Conservation (phyloP, 2,329 filamentous ascomycete genomes). For the Colletotrichum sp. region DNA sequence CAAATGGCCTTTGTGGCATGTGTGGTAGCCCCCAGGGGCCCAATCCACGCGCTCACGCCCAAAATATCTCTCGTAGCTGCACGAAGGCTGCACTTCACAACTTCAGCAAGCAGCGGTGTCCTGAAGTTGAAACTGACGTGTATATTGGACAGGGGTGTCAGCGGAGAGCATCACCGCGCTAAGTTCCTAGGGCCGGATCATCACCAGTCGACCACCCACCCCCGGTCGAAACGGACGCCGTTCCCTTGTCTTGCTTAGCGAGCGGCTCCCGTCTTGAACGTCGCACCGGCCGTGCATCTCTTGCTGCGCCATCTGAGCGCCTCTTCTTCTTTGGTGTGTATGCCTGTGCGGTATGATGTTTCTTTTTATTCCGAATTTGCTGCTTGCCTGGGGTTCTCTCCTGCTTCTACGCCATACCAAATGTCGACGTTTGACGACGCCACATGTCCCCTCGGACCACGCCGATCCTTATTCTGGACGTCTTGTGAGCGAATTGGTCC, state of each 20-base stretch:
- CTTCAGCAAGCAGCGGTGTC: conserved; percentile 12
- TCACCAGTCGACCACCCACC: not conserved
- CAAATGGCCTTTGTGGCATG: not conserved
- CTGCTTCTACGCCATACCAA: not conserved
- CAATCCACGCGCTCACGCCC: not conserved
- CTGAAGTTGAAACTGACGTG: conserved; percentile 23
- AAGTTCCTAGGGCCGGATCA: not conserved
- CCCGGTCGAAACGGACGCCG: not conserved
- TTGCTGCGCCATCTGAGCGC: conserved; percentile 1
- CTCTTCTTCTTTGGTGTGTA: not conserved
- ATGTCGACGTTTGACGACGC: conserved; percentile 4
- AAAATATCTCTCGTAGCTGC: conserved; percentile 14
- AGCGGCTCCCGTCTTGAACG: conserved; percentile 15
- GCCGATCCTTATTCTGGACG: not conserved
- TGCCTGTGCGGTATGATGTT: not conserved
- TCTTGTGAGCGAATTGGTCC: not conserved
- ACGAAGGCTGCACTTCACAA: not conserved
- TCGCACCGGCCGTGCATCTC: conserved; percentile 2
- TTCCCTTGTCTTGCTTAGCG: conserved; percentile 19
- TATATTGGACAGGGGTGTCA: conserved; percentile 8
- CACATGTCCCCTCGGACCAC: conserved; percentile 2
- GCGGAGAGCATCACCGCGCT: conserved; percentile 3
- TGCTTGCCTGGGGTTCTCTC: not conserved
- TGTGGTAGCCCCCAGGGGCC: not conserved
- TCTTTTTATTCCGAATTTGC: not conserved